Evolutionary conservation across 495 filamentous ascomycete species (phyloP), one percentile per base, ranked within the genome.

Genomic region (Astrothelium macrocarpum): DNA sequence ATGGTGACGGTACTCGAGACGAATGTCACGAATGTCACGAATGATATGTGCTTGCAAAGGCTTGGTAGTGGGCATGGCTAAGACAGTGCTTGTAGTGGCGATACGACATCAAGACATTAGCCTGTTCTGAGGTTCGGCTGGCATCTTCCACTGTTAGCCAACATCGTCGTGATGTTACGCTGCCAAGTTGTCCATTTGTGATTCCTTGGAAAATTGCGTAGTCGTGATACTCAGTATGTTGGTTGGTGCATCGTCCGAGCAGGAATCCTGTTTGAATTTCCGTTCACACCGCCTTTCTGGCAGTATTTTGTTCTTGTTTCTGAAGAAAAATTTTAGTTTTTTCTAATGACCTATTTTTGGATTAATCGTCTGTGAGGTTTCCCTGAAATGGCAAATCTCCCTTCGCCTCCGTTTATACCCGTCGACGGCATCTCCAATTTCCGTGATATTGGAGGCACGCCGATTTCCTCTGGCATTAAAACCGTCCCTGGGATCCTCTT

Each of bases 401-500:
- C 71, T 3, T 49, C 43, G 4, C 75, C 74, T 7, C 75, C 75
- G 20, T 78, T 78, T 67, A 59, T 70, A 45, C 26, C 62, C 1
- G 65, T 76, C 39, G 60, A 67, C 31, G 67, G 71, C 66, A 67
- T 76, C 61, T 43, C 64, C 61, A 78, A 78, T 62, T 70, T 76
- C 64, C 73, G 75, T 59, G 75, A 76, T 64, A 63, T 72, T 53
- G 64, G 72, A 62, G 59, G 69, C 49, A 36, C 63, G 29, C 31
- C 36, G 39, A 61, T 62, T 66, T 49, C 63, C 32, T 58, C 59
- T 53, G 53, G 18, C 53, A 46, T 36, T 32, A 65, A 67, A 64
- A 63, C 76, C 28, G 70, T 71, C 0, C 65, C 60, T 1, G 67
- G 72, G 7, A 61, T 75, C 26, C 45, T 78, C 32, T 78, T 70